These are phyloP conservation scores for Cardamine occulta DNA, from an alignment of 345 rosid genomes.

Conservation along the genomic window DNA sequence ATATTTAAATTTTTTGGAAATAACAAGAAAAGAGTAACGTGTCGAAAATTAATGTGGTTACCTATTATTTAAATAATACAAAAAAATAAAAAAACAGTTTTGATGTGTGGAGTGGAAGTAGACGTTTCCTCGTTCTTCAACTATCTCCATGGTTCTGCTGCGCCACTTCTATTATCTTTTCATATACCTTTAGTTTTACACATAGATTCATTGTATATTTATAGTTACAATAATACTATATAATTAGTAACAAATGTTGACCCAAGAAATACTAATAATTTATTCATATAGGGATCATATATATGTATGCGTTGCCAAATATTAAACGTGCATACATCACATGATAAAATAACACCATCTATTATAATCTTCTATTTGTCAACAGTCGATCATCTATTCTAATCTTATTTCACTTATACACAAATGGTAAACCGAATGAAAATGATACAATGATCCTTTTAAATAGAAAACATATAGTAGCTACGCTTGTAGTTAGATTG, in stretches of 20 bases:
- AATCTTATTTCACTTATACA: not conserved
- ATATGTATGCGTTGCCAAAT: slow-evolving; percentile 31
- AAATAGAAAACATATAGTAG: not conserved
- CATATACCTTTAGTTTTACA: not conserved
- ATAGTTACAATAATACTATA: slow-evolving; percentile 2
- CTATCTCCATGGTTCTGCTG: slow-evolving; percentile 41
- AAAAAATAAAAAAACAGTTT: not conserved
- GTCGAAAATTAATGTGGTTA: slow-evolving; percentile 5
- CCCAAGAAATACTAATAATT: slow-evolving; percentile 9
- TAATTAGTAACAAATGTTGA: slow-evolving; percentile 17
- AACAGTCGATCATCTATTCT: not conserved
- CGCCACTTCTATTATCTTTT: slow-evolving; percentile 31
- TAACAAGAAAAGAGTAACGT: slow-evolving; percentile 15
- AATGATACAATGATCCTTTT: not conserved
- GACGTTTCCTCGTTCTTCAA: slow-evolving; percentile 44
- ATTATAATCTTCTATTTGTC: not conserved
- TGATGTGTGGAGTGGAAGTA: slow-evolving; percentile 36
- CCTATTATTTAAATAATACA: not conserved
- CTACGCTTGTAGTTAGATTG: not conserved
- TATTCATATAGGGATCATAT: slow-evolving; percentile 21
- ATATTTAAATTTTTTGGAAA: not conserved
- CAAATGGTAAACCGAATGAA: slow-evolving; percentile 26
- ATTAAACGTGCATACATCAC: slow-evolving; percentile 37
- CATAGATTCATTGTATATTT: slow-evolving; percentile 22
- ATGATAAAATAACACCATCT: slow-evolving; percentile 18